A percentile compares a stretch with the other conserved stretches of the same genome.
Evolutionary conservation across 441 rosid genomes (phyloP).

Genomic region (Heliophila coronopifolia): DNA sequence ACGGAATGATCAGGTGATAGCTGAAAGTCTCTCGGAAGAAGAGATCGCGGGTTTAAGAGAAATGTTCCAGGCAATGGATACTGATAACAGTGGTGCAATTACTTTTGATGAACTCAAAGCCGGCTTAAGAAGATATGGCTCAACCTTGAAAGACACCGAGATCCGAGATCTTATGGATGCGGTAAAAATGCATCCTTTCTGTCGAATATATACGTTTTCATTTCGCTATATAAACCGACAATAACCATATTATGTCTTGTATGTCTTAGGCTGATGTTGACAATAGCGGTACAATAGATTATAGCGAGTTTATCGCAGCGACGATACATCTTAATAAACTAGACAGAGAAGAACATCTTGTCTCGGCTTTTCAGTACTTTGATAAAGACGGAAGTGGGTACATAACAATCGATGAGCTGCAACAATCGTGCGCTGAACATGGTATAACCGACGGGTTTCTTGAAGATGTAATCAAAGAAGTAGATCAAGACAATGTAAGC

Average conservation of each 20-base stretch:
- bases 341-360: slow-evolving; percentile 94
- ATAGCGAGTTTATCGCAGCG: slow-evolving; percentile 93
- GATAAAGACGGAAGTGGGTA: slow-evolving; percentile 97
- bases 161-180: slow-evolving; percentile 98
- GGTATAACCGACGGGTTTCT: slow-evolving; percentile 85
- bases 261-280: slow-evolving; percentile 85
- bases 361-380: slow-evolving; percentile 89
- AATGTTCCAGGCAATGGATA: slow-evolving; percentile 94
- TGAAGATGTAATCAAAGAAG: slow-evolving; percentile 88
- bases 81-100: slow-evolving; percentile 94
- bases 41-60: slow-evolving; percentile 97
- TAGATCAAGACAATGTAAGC: slow-evolving; percentile 82
- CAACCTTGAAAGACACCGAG: slow-evolving; percentile 92
- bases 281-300: slow-evolving; percentile 94
- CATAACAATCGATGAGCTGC: slow-evolving; percentile 95
- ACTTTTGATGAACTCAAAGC: slow-evolving; percentile 99
- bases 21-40: slow-evolving; percentile 98
- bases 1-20: slow-evolving; percentile 65
- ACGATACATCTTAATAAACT: slow-evolving; percentile 92
- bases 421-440: slow-evolving; percentile 87
- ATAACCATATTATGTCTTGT: slow-evolving; percentile 9
- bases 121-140: slow-evolving; percentile 92
- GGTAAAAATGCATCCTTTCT: slow-evolving; percentile 40
- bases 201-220: not conserved
- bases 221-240: not conserved